These are phyloP conservation scores for Backusella australiensis DNA, from an alignment of 192 early-diverging fungal species.

Conservation along the genomic window DNA sequence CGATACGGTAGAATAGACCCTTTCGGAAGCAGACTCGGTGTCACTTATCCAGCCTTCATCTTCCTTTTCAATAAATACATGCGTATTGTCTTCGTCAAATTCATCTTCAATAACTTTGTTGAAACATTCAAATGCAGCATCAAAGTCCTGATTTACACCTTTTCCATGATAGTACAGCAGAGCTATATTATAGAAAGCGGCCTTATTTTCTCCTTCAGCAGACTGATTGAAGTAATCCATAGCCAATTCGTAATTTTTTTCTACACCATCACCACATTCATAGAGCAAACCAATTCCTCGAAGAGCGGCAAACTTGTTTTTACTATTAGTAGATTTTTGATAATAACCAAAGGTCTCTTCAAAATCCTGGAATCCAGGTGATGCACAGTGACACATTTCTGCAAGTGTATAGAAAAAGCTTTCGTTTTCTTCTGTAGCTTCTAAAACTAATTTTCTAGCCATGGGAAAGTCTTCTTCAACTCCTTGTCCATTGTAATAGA, in stretches of 20 bases:
- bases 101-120: neutral
- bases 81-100: neutral
- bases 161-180: neutral
- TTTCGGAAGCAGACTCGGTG: neutral
- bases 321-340: neutral
- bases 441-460: too few relatives aligned
- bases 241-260: neutral
- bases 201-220: neutral
- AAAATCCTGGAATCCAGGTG: neutral
- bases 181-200: neutral
- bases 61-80: neutral
- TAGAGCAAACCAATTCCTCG: neutral
- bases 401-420: neutral
- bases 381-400: neutral
- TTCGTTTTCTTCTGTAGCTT: too few relatives aligned
- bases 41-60: neutral
- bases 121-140: neutral
- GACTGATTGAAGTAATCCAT: neutral
- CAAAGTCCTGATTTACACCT: neutral
- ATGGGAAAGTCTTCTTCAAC: too few relatives aligned
- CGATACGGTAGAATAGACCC: conserved; percentile 12
- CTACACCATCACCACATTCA: neutral
- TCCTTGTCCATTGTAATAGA: too few relatives aligned
- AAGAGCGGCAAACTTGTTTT: neutral
- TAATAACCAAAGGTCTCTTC: neutral